Base-by-base conservation (phyloP, 2,329 filamentous ascomycete species). In the Ramularia endophylla region DNA sequence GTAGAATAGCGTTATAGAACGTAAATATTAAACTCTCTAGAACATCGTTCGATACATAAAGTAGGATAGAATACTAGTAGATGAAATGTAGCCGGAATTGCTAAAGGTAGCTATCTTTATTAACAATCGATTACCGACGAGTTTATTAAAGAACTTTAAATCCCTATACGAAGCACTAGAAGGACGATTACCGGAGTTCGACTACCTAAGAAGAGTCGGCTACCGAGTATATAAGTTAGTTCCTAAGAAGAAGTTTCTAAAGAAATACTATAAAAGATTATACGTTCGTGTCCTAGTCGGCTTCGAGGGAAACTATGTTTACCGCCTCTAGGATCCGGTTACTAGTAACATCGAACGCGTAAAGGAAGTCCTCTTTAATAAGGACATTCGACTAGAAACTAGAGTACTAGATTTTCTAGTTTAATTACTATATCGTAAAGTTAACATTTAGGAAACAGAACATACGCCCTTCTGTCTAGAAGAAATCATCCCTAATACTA, bases 161-260 rank as follows among this genome's bases (percentile, higher is more conserved):
- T 9, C 15, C 2, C 22, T 13, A 13, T 38, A 29, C 12, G 12
- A 38, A 38, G 22, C 22, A 4, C 12, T 28, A 6, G 18, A 20
- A 7, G 12, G 36, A 2, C 8, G 28, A 6, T 8, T 38, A 16
- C 36, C 25, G 3, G 12, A 38, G 2, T 28, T 38, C 12, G 12
- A 27, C 12, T 38, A 38, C 11, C 13, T 38, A 16, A 13, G 36
- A 4, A 13, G 36, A 28, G 15, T 38, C 12, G 12, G 36, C 25
- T 38, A 38, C 13, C 20, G 36, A 8, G 25, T 15, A 8, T 38
- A 38, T 18, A 38, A 38, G 17, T 25, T 38, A 13, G 25, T 38
- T 27, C 36, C 13, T 13, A 38, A 38, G 36, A 29, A 13, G 13
- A 38, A 38, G 13, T 38, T 38, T 17, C 36, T 25, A 13, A 38